These are phyloP conservation scores for Rhododendron molle DNA, from an alignment of 148 eudicot species.

Conservation along the genomic window DNA sequence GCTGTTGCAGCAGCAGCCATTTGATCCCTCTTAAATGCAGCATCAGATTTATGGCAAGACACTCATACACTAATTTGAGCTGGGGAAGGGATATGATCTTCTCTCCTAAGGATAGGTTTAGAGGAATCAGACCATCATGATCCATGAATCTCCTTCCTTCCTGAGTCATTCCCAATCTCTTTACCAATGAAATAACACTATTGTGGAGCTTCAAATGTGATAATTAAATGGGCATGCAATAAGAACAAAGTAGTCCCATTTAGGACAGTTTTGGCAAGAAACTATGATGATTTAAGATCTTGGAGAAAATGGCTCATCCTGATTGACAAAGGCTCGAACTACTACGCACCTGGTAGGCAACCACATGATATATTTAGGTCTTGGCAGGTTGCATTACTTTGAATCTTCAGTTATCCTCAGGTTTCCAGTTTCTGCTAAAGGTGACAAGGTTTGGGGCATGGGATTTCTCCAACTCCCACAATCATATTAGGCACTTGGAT, in stretches of 20 bases:
- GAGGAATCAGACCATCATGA: neutral
- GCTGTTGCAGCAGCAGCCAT: neutral
- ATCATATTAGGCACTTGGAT: neutral
- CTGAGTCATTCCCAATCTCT: neutral
- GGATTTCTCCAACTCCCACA: neutral
- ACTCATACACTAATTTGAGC: neutral
- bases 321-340: neutral
- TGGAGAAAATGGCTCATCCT: neutral
- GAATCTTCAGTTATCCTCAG: neutral
- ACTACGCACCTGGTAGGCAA: neutral
- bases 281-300: neutral
- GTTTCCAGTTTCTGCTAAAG: neutral
- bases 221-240: neutral
- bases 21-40: neutral
- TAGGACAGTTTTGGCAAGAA: neutral
- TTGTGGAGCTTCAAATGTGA: neutral
- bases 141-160: neutral
- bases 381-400: neutral
- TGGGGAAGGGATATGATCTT: neutral
- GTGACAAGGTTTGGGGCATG: neutral
- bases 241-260: neutral
- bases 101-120: neutral
- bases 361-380: neutral
- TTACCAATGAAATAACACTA: neutral
- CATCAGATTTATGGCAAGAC: neutral